Percentiles rank a stretch among this genome's conserved stretches.
These are phyloP conservation scores for Dioscorea cayenensis DNA, from an alignment of 116 monocot genomes.

Conservation along the genomic window DNA sequence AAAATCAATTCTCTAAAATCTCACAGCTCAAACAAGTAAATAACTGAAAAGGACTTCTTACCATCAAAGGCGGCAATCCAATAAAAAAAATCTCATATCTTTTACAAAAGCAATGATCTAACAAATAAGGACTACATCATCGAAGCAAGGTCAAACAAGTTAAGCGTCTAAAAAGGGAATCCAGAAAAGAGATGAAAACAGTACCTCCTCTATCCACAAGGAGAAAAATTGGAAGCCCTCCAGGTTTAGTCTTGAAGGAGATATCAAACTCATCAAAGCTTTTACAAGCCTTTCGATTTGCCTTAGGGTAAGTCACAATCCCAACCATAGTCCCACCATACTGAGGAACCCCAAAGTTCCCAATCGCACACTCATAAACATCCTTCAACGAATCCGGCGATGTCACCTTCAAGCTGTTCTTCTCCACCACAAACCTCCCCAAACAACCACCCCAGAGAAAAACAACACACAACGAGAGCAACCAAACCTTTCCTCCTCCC, in stretches of 20 bases:
- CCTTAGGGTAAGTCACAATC: constrained; percentile 68
- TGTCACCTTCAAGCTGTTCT: constrained; percentile 85
- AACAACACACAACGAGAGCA: constrained; percentile 25
- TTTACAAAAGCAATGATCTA: too few relatives aligned
- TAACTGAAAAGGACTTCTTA: too few relatives aligned
- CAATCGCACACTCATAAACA: constrained; percentile 86
- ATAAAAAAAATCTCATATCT: too few relatives aligned
- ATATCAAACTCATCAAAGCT: constrained; percentile 61
- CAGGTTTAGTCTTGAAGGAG: constrained; percentile 77
- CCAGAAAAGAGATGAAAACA: constrained; percentile 4
- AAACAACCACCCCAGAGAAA: constrained; percentile 31
- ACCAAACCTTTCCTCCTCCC: constrained; percentile 24
- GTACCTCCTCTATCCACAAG: constrained; percentile 92
- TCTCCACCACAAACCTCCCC: constrained; percentile 90
- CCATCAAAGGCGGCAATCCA: too few relatives aligned
- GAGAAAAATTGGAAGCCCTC: constrained; percentile 82
- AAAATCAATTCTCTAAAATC: too few relatives aligned
- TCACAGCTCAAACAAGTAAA: too few relatives aligned
- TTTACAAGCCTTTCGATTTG: constrained; percentile 79
- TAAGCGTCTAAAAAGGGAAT: background rate
- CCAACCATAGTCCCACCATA: constrained; percentile 94
- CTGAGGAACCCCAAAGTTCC: constrained; percentile 94
- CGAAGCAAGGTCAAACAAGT: background rate
- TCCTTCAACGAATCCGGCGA: constrained; percentile 69
- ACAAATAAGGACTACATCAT: too few relatives aligned